Conservation (phyloP, 2,329 filamentous ascomycete species). For the Albifimbria verrucaria region DNA sequence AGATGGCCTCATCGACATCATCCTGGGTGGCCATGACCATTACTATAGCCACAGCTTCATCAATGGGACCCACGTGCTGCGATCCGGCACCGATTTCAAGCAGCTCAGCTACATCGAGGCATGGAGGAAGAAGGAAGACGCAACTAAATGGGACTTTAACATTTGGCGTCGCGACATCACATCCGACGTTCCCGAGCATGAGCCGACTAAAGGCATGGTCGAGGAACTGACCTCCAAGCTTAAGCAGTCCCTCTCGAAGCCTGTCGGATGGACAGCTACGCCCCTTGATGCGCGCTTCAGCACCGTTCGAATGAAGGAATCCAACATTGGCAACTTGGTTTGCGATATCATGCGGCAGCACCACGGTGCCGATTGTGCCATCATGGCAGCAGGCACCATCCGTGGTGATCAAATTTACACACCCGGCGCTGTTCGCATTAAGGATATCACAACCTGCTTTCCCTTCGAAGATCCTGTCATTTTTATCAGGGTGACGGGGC, state of each 20-base stretch:
- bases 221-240: slow-evolving; percentile 68
- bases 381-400: slow-evolving; percentile 85
- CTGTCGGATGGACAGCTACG: slow-evolving; percentile 76
- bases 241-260: slow-evolving; percentile 74
- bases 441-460: slow-evolving; percentile 85
- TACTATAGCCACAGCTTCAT: slow-evolving; percentile 77
- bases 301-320: slow-evolving; percentile 73
- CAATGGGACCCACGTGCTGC: slow-evolving; percentile 78
- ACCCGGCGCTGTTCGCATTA: slow-evolving; percentile 71
- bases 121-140: slow-evolving; percentile 47
- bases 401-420: slow-evolving; percentile 87
- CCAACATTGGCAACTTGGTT: slow-evolving; percentile 86
- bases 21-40: slow-evolving; percentile 87
- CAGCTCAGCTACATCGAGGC: slow-evolving; percentile 86
- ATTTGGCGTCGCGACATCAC: slow-evolving; percentile 74
- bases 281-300: slow-evolving; percentile 84
- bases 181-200: slow-evolving; percentile 63
- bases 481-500: slow-evolving; percentile 67
- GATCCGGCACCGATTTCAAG: slow-evolving; percentile 89
- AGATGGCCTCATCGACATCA: slow-evolving; percentile 74
- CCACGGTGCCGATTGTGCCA: slow-evolving; percentile 73
- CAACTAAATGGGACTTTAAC: slow-evolving; percentile 69
- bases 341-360: slow-evolving; percentile 88
- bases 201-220: slow-evolving; percentile 58
- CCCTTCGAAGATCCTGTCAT: slow-evolving; percentile 91